Evolutionary conservation across 768 basidiomycete genomes (phyloP).

Genomic region (Leccinellum albellum): DNA sequence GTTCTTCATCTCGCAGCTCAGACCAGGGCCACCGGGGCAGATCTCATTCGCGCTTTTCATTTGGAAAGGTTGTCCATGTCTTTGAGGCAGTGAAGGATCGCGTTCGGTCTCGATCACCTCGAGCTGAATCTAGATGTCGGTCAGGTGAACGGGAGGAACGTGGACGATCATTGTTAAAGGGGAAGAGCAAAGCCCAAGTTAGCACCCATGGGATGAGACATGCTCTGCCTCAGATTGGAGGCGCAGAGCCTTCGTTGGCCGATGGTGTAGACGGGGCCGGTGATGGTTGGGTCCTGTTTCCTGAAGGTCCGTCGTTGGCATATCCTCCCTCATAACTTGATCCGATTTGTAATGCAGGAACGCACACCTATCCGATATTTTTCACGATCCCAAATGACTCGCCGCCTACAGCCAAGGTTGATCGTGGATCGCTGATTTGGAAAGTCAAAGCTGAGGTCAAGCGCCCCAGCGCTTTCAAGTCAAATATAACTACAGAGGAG

Average conservation of each 20-base stretch:
- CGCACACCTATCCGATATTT: conserved; percentile 91
- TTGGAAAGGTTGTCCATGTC: conserved; percentile 49
- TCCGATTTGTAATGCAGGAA: conserved; percentile 67
- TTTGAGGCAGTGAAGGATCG: conserved; percentile 42
- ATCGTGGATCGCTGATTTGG: conserved; percentile 78
- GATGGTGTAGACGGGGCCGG: conserved; percentile 31
- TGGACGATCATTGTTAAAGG: conserved; percentile 29
- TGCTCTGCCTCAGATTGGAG: conserved; percentile 24
- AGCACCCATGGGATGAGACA: neutral
- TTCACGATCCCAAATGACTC: conserved; percentile 78
- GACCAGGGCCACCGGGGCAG: conserved; percentile 31
- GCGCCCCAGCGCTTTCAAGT: conserved; percentile 74
- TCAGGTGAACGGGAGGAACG: conserved; percentile 13
- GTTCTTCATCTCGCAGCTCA: conserved; percentile 14
- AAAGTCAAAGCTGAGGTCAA: conserved; percentile 76
- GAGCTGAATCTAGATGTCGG: conserved; percentile 3
- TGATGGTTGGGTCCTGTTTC: conserved; percentile 81
- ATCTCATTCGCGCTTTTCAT: conserved; percentile 47
- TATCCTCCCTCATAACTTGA: neutral
- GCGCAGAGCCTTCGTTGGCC: conserved; percentile 28
- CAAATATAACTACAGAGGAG: conserved; percentile 62
- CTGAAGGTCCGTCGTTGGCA: conserved; percentile 55
- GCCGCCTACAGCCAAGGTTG: conserved; percentile 72
- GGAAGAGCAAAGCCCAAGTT: conserved; percentile 28
- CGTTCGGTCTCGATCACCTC: conserved; percentile 48